A percentile compares a stretch with the other conserved stretches of the same genome.
Evolutionary conservation across 441 rosid species (phyloP).

Genomic region (Rhodomyrtus psidioides): DNA sequence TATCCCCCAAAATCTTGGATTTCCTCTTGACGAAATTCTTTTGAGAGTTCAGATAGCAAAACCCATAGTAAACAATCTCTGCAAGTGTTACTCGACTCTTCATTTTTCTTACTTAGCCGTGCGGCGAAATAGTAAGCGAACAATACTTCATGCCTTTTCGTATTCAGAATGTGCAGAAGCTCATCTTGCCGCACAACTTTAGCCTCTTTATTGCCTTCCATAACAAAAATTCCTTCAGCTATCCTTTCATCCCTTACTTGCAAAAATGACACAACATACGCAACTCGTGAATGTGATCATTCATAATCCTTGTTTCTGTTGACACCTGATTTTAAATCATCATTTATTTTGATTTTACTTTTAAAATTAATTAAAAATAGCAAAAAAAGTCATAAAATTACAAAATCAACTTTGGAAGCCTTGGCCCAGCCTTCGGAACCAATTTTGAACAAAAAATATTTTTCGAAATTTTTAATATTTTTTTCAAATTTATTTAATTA

Average conservation of each 20-base stretch:
- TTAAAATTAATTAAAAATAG: too few relatives aligned
- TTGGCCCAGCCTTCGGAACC: too few relatives aligned
- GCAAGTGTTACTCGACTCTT: conserved; percentile 2
- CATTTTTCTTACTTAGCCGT: neutral
- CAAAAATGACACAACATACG: conserved; percentile 11
- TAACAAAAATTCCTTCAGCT: conserved; percentile 47
- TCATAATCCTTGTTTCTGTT: too few relatives aligned
- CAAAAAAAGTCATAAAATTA: too few relatives aligned
- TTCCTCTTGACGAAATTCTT: too few relatives aligned
- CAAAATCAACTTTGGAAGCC: too few relatives aligned
- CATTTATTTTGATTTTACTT: too few relatives aligned
- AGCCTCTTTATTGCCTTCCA: conserved; percentile 43
- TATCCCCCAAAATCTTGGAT: conserved; percentile 36
- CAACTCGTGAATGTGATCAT: conserved; percentile 10
- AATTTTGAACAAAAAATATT: too few relatives aligned
- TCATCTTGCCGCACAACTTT: conserved; percentile 77
- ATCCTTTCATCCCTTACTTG: conserved; percentile 59
- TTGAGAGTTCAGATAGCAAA: too few relatives aligned
- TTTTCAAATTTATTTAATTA: too few relatives aligned
- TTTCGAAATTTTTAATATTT: too few relatives aligned
- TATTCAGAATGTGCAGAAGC: conserved; percentile 35
- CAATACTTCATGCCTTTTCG: conserved; percentile 33
- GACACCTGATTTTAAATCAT: too few relatives aligned
- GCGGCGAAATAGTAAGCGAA: conserved; percentile 64
- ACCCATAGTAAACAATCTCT: conserved; percentile 4